Percentiles rank a stretch among this genome's conserved stretches.
These are phyloP conservation scores for Phytophthora hibernalis DNA, from an alignment of 352 stramenopile genomes.

Conservation along the genomic window DNA sequence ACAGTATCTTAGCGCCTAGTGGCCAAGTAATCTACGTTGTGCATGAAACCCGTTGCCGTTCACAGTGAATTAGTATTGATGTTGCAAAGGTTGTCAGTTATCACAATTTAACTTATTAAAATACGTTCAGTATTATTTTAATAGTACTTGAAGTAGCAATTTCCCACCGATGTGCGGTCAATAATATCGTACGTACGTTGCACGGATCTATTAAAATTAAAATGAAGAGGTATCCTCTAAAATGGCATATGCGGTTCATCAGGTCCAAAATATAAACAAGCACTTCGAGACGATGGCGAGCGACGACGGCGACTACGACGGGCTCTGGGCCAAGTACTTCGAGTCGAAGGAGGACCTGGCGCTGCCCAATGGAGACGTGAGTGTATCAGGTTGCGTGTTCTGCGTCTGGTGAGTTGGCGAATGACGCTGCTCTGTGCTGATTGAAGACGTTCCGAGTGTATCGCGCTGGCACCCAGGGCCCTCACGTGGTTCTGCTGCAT, in stretches of 20 bases:
- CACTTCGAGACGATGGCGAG: constrained; percentile 2
- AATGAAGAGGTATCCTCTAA: neutral
- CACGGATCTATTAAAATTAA: constrained; percentile 3
- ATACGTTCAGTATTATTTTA: too few species aligned
- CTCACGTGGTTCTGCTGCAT: constrained; percentile 85
- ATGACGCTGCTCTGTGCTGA: neutral
- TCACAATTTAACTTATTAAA: too few species aligned
- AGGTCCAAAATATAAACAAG: neutral
- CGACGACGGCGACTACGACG: constrained; percentile 39
- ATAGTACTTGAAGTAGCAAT: too few species aligned
- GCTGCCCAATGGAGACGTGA: constrained; percentile 72
- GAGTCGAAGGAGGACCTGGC: constrained; percentile 70
- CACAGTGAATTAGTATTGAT: too few species aligned
- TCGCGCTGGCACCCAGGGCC: constrained; percentile 64
- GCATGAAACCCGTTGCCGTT: too few species aligned
- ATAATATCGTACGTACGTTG: too few species aligned
- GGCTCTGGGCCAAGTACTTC: constrained; percentile 78
- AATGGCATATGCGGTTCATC: neutral
- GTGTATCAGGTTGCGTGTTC: constrained; percentile 4
- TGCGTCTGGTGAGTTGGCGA: constrained; percentile 3
- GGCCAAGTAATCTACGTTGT: constrained; percentile 21
- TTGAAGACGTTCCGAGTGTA: constrained; percentile 85
- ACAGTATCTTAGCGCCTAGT: constrained; percentile 20
- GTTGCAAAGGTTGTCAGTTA: too few species aligned
- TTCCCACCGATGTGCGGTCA: too few species aligned